Base-by-base conservation (phyloP, 495 filamentous ascomycete species). In the Xylaria castorea region DNA sequence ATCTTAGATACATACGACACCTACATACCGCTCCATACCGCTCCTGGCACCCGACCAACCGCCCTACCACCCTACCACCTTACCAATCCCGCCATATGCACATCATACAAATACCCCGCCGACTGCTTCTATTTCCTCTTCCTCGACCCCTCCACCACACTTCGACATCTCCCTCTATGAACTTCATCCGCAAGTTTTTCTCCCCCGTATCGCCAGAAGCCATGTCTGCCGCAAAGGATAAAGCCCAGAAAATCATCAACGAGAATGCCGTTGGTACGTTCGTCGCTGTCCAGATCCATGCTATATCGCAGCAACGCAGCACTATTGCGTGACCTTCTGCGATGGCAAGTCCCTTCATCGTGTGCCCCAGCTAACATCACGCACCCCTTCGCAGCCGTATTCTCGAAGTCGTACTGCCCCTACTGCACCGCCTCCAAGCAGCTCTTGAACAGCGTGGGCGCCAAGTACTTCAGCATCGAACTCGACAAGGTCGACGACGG, bases 391-490 rank as follows among this genome's bases (percentile, higher is more conserved):
- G 25, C 25, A 95, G 93, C 95, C 72, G 92, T 99, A 75, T 99
- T 99, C 89, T 93, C 90, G 81, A 99, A 99, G 85, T 93, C 91
- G 18, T 97, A 92, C 84, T 99, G 96, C 88, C 95, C 95, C n/a
- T 95, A 97, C 89, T 98, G 95, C 87, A 84, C 80, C 40, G 87
- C 94, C 67, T 89, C 90, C 74, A 98, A 98, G 89, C 65, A 81
- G 12, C 85, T 94, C 48, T 86, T 99, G 75, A 87, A 83, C 75
- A 83, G 90, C 48, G 61, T 89, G 71, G 89, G 90, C 74, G 94
- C 93, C 57, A 93, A 94, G 78, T 93, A 89, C 81, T 89, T 86
- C 75, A 73, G 84, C 40, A 84, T 97, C 51, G 96, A 99, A 86
- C 84, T 99, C 71, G 95, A 99, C 84, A 84, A 94, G 86, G 87